Evolutionary conservation across 257 asterid species (phyloP), one percentile per base, ranked within the genome.

Genomic region (Solanum ahanhuiri): DNA sequence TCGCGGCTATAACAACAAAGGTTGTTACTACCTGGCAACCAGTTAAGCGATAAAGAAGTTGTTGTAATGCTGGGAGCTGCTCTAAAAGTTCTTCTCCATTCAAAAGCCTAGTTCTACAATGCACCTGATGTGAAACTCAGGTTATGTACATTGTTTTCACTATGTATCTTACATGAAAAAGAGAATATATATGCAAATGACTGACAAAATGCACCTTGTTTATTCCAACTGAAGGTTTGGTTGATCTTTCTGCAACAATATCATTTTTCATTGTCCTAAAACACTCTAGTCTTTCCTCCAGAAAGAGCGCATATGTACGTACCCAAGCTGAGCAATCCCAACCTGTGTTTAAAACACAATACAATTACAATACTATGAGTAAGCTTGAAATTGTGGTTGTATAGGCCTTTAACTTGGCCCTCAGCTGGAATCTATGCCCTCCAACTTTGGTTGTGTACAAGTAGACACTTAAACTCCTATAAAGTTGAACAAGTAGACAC

Each of bases 251-350:
- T 1, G 97, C 75, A 69, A 93, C 96, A 82, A 94, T 89, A 76
- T 95, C 98, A 66, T 87, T 90, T 85, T 88, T 89, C 87, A 94
- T 84, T 83, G 89, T 89, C 88, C 98, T 91, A 87, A 91, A 93
- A 51, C 98, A 96, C 88, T 95, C 98, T 2, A 95, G 87, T 83
- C 96, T 92, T 92, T 96, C 98, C 92, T 96, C 99, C 7, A 96
- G 87, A 93, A 90, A 96, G 37, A 93, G 92, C 3, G 97, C 97
- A 63, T 96, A 96, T 15, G 98, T 87, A 17, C 99, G 90, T 2
- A 95, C 93, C 98, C 99, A 96, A 43, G 96, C 94, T 37, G 98
- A 93, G 91, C 99, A 96, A 89, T 96, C 99, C 98, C 98, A 96
- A 77, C 98, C 98, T 96, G 93, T 92, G 91, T n/a, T 83, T 33